These are phyloP conservation scores for Mycosarcoma maydis DNA, from an alignment of 1,284 basidiomycete species.

Conservation along the genomic window DNA sequence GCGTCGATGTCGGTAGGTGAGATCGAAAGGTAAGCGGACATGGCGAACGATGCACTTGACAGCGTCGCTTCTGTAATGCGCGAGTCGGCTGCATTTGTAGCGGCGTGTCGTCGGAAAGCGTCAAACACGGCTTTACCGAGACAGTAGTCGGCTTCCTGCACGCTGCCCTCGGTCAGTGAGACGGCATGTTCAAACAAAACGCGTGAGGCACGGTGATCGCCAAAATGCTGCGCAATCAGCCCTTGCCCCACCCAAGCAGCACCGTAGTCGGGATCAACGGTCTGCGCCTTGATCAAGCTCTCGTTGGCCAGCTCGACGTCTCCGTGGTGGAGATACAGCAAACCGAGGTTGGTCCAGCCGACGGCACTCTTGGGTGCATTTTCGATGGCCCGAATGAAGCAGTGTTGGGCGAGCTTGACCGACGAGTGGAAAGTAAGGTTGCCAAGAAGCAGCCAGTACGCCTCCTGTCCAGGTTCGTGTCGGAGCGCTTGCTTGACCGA, in stretches of 20 bases:
- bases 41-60: slow-evolving; percentile 75
- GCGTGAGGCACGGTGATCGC: slow-evolving; percentile 74
- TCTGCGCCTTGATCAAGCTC: slow-evolving; percentile 86
- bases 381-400: slow-evolving; percentile 89
- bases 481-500: slow-evolving; percentile 81
- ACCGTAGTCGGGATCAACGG: slow-evolving; percentile 88
- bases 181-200: slow-evolving; percentile 85
- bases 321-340: slow-evolving; percentile 84
- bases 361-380: slow-evolving; percentile 74
- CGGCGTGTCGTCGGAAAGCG: slow-evolving; percentile 69
- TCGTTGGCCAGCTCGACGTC: slow-evolving; percentile 87
- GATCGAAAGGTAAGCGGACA: slow-evolving; percentile 79
- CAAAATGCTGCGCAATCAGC: slow-evolving; percentile 78
- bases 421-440: slow-evolving; percentile 77
- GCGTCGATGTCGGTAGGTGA: slow-evolving; percentile 78
- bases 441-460: slow-evolving; percentile 85
- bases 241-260: slow-evolving; percentile 95
- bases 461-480: slow-evolving; percentile 77
- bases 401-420: slow-evolving; percentile 84
- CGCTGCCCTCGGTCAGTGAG: slow-evolving; percentile 74
- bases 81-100: slow-evolving; percentile 69
- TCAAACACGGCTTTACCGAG: slow-evolving; percentile 77
- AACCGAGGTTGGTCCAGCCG: slow-evolving; percentile 88
- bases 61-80: slow-evolving; percentile 14
- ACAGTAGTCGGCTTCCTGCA: slow-evolving; percentile 84